phyloP scores from a whole-genome alignment of 371 early-diverging fungal species.

The Nematocida major region DNA sequence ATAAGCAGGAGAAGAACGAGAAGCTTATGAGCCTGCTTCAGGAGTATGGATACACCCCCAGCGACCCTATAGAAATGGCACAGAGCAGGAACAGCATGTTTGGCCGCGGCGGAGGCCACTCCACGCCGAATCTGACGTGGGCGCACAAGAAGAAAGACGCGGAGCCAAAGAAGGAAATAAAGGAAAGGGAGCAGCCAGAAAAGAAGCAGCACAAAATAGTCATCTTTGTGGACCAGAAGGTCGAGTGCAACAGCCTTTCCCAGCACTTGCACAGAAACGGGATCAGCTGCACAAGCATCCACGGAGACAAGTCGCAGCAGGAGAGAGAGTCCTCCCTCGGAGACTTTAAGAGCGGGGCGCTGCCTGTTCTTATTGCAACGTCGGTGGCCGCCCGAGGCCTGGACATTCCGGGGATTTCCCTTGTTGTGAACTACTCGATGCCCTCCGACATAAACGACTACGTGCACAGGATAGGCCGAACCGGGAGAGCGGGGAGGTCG shows the following conservation, averaged over 20 bases:
- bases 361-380: conserved; percentile 84
- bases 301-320: conserved; percentile 65
- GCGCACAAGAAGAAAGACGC: background rate
- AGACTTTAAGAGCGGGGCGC: conserved; percentile 82
- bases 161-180: background rate
- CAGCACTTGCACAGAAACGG: conserved; percentile 70
- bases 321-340: conserved; percentile 71
- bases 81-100: background rate
- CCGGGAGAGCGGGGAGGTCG: conserved; percentile 85
- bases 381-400: conserved; percentile 89
- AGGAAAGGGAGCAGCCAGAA: conserved; percentile 64
- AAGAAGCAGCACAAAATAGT: conserved; percentile 73
- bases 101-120: background rate
- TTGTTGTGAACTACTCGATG: conserved; percentile 88
- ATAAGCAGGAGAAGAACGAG: background rate
- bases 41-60: conserved; percentile 22
- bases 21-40: background rate
- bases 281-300: conserved; percentile 69
- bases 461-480: conserved; percentile 77
- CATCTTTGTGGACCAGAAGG: conserved; percentile 89
- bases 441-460: conserved; percentile 83
- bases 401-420: conserved; percentile 85
- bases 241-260: conserved; percentile 71
- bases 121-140: background rate
- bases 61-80: background rate